Base-by-base conservation (phyloP, 2,329 filamentous ascomycete genomes). In the Aureobasidium uvarum region DNA sequence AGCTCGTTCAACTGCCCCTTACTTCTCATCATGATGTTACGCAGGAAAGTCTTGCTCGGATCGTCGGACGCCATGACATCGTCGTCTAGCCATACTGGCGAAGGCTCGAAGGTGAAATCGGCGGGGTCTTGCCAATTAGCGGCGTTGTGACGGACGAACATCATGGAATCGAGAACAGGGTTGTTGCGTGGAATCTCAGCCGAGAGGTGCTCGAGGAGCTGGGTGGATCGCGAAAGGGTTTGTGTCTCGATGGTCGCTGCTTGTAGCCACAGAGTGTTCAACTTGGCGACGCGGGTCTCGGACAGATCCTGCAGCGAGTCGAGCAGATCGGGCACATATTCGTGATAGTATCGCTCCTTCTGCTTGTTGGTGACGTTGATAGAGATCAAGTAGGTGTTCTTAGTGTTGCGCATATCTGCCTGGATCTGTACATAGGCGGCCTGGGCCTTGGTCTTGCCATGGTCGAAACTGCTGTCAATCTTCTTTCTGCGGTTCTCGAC, bases 291-390 rank as follows among this genome's bases (percentile, higher is more conserved):
- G 62, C 92, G 87, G 67, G 94, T 96, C 78, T 99, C 93, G 67
- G 90, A 92, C 62, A 99, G 85, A 71, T 97, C 92, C 81, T 99
- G 95, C 66, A 99, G 79, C 71, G 86, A 87, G 78, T 98, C 91
- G 74, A 99, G 84, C 66, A 98, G 80, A 74, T 98, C 95, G 10
- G 95, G 95, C 23, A 99, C 84, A 76, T 98, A 98, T 77, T 97
- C 92, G 75, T 98, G 89, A 74, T 96, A 99, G 80, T 98, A 98
- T 74, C 89, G 91, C 75, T 97, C 92, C 80, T 98, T 99, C 74
- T 96, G 89, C 80, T 95, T 96, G 79, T 99, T 99, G 39, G 93
- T 96, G 66, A 98, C 91, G 74, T 96, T 96, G 80, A 99, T 96
- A 67, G 87, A 85, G 73, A 99, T 96, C 67, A 99, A 81, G 74